Percentiles rank a stretch among this genome's conserved stretches.
These are phyloP conservation scores for Monilinia laxa DNA, from an alignment of 2,329 filamentous ascomycete species.

Conservation along the genomic window DNA sequence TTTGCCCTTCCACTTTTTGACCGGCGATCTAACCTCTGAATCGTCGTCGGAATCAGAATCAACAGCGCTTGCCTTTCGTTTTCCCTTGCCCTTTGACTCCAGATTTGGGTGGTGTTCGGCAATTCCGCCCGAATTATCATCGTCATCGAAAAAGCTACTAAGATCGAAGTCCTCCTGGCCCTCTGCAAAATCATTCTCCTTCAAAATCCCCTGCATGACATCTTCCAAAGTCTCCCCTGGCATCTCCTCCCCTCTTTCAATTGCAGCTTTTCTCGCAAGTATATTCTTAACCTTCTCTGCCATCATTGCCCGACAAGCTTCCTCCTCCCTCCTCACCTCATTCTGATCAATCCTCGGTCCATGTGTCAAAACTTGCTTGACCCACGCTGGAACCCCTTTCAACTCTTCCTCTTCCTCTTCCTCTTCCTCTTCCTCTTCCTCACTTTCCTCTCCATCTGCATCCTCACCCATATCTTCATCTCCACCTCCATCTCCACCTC, in stretches of 20 bases:
- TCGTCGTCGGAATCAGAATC: not conserved
- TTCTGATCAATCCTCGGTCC: conserved; percentile 14
- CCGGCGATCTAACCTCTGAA: not conserved
- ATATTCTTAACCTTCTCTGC: not conserved
- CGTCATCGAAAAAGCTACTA: not conserved
- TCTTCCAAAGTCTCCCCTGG: not conserved
- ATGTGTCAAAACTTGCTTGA: conserved; percentile 9
- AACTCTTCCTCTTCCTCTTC: not conserved
- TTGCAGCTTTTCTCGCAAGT: not conserved
- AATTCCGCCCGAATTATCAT: rapidly evolving
- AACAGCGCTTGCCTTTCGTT: not conserved
- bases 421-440: not conserved
- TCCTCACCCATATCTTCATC: not conserved
- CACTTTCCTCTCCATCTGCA: not conserved
- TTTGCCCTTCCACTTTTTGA: conserved; percentile 17
- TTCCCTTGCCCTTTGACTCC: not conserved
- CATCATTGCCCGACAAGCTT: not conserved
- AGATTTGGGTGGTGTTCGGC: not conserved
- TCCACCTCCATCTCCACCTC: not conserved
- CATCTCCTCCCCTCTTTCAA: not conserved
- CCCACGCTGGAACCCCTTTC: not conserved
- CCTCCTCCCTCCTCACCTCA: conserved; percentile 1
- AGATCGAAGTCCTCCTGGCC: not conserved
- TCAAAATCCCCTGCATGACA: not conserved
- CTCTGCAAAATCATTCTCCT: too few relatives aligned